Conservation (phyloP, 169 alveolate genomes). For the Neospora caninum region DNA sequence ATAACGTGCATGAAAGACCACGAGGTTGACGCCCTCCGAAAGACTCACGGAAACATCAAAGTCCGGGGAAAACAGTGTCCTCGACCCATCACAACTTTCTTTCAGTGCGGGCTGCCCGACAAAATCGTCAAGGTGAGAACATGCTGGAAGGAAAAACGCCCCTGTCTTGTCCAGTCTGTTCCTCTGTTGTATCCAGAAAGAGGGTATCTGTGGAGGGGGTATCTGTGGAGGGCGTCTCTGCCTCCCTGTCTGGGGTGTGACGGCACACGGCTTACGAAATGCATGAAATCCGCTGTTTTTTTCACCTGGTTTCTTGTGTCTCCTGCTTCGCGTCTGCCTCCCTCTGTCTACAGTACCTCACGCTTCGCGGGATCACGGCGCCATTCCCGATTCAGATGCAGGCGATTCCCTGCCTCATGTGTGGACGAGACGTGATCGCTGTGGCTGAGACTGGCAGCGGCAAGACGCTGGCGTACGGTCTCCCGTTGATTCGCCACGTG, state of each 20-base stretch:
- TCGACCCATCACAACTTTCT: conserved; percentile 95
- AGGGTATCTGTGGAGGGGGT: too few species aligned
- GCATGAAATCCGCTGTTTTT: too few species aligned
- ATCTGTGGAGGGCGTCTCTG: too few species aligned
- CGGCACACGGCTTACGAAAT: too few species aligned
- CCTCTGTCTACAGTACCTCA: conserved; percentile 72
- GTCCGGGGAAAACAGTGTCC: conserved; percentile 94
- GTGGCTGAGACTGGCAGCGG: conserved; percentile 99
- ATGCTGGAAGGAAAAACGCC: not conserved
- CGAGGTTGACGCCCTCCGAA: conserved; percentile 90
- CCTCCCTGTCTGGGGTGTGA: too few species aligned
- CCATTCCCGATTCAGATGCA: conserved; percentile 98
- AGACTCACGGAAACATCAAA: conserved; percentile 87
- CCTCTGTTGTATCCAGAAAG: too few species aligned
- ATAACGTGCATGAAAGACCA: conserved; percentile 87
- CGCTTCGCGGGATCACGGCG: conserved; percentile 88
- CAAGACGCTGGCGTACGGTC: conserved; percentile 96
- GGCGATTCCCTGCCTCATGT: conserved; percentile 91
- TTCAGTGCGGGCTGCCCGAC: conserved; percentile 97
- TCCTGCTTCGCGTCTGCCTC: not conserved
- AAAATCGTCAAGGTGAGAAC: conserved; percentile 83
- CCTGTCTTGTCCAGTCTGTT: not conserved
- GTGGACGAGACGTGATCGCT: conserved; percentile 97
- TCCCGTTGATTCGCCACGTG: conserved; percentile 96
- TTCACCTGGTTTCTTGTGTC: not conserved